A percentile compares a stretch with the other conserved stretches of the same genome.
These are phyloP conservation scores for Yamadazyma triangularis DNA, from an alignment of 1,139 yeast genomes.

Conservation along the genomic window DNA sequence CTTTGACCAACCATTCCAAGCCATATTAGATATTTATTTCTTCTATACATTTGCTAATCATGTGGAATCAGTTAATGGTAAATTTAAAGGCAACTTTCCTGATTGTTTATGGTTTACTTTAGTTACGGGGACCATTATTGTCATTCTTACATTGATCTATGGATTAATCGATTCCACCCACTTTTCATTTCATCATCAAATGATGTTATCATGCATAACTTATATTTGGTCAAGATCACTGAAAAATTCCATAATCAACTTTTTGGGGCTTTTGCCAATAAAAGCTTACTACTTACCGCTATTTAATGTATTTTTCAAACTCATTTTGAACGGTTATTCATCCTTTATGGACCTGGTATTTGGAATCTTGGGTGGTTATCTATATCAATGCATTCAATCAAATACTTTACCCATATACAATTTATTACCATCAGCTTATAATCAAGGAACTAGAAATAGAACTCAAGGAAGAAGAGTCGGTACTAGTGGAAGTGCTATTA, in stretches of 20 bases:
- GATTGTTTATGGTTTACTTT: conserved; percentile 55
- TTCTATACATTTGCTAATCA: conserved; percentile 55
- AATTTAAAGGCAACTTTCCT: conserved; percentile 48
- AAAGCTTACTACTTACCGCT: conserved; percentile 58
- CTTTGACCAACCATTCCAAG: conserved; percentile 37
- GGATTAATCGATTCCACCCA: conserved; percentile 18
- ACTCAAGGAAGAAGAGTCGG: conserved; percentile 32
- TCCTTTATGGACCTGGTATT: conserved; percentile 37
- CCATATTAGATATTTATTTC: conserved; percentile 51
- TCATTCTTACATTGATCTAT: conserved; percentile 26
- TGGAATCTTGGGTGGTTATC: conserved; percentile 53
- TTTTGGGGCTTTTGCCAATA: conserved; percentile 51
- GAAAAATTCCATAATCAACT: conserved; percentile 47
- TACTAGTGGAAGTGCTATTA: conserved; percentile 10
- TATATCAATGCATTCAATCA: conserved; percentile 58
- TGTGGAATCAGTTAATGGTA: conserved; percentile 40
- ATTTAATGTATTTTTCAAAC: conserved; percentile 46
- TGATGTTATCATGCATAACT: conserved; percentile 50
- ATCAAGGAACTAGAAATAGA: conserved; percentile 12
- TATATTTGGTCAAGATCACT: conserved; percentile 57
- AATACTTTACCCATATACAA: conserved; percentile 44
- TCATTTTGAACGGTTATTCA: conserved; percentile 39
- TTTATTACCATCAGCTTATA: conserved; percentile 42
- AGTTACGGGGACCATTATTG: conserved; percentile 44
- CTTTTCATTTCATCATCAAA: conserved; percentile 26